Evolutionary conservation across 176 grass and related monocot genomes (phyloP).

Genomic region (Ensete ventricosum): DNA sequence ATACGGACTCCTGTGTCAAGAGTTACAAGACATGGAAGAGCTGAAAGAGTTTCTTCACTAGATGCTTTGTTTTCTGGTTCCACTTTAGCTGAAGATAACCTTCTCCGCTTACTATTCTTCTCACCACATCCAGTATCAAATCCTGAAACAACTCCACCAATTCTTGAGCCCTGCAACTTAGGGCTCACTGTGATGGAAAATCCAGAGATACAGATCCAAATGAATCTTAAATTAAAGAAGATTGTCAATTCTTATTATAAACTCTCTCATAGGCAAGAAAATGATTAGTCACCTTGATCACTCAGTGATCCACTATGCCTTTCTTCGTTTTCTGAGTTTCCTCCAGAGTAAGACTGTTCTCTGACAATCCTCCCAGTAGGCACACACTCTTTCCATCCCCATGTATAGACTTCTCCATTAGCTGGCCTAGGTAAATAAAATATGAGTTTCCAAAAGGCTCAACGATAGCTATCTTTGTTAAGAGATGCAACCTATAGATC

Average conservation of each 20-base stretch:
- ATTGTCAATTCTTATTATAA: constrained; percentile 23
- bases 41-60: constrained; percentile 81
- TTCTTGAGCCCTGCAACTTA: constrained; percentile 65
- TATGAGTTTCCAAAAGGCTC: constrained; percentile 18
- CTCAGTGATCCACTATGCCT: constrained; percentile 23
- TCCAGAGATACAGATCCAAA: constrained; percentile 39
- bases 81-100: constrained; percentile 71
- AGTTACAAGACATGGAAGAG: constrained; percentile 73
- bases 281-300: constrained; percentile 58
- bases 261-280: constrained; percentile 1
- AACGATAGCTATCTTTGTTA: constrained; percentile 3
- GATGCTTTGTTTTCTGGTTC: constrained; percentile 71
- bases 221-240: constrained; percentile 30
- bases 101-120: constrained; percentile 73
- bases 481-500: too few species aligned
- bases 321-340: constrained; percentile 71
- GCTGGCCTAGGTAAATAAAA: constrained; percentile 37
- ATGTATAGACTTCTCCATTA: constrained; percentile 85
- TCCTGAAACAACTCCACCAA: constrained; percentile 40
- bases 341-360: constrained; percentile 40
- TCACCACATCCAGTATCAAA: constrained; percentile 67
- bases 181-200: constrained; percentile 75
- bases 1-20: constrained; percentile 78
- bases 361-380: constrained; percentile 61
- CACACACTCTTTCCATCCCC: constrained; percentile 99